phyloP scores from a whole-genome alignment of 1,284 basidiomycete species.

The Dichomitus squalens region DNA sequence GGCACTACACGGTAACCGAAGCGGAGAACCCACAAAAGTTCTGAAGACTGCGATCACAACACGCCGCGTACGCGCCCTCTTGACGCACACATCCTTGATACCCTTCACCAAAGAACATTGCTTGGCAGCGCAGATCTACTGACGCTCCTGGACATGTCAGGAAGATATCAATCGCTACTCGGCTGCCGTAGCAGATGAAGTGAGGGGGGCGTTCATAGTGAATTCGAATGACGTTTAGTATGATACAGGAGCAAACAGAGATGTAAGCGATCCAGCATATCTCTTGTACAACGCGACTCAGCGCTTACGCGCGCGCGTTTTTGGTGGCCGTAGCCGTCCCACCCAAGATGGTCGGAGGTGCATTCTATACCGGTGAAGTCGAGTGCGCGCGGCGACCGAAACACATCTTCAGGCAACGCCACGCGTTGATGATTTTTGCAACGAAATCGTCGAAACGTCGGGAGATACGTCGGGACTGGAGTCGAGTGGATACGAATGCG shows the following conservation, averaged over 20 bases:
- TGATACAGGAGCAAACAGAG: too few species aligned
- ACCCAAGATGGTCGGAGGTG: too few species aligned
- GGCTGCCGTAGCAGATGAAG: not conserved
- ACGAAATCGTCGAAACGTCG: constrained; percentile 9
- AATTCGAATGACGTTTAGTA: too few species aligned
- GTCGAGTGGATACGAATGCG: not conserved
- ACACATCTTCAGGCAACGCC: too few species aligned
- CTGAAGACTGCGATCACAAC: not conserved
- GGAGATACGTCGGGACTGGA: constrained; percentile 11
- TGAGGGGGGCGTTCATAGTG: too few species aligned
- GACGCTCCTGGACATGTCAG: not conserved
- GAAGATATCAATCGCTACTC: not conserved
- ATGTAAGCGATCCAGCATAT: too few species aligned
- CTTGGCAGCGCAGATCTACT: not conserved
- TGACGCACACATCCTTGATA: not conserved
- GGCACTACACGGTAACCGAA: not conserved
- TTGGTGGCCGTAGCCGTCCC: too few species aligned
- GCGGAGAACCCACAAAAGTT: not conserved
- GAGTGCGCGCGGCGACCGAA: too few species aligned
- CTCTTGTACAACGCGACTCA: too few species aligned
- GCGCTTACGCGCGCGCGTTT: too few species aligned
- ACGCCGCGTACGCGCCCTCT: not conserved
- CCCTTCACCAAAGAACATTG: not conserved
- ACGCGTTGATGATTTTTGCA: not conserved
- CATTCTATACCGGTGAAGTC: too few species aligned